Evolutionary conservation across 768 basidiomycete species (phyloP), one percentile per base, ranked within the genome.

Genomic region (Tephrocybe sp.): DNA sequence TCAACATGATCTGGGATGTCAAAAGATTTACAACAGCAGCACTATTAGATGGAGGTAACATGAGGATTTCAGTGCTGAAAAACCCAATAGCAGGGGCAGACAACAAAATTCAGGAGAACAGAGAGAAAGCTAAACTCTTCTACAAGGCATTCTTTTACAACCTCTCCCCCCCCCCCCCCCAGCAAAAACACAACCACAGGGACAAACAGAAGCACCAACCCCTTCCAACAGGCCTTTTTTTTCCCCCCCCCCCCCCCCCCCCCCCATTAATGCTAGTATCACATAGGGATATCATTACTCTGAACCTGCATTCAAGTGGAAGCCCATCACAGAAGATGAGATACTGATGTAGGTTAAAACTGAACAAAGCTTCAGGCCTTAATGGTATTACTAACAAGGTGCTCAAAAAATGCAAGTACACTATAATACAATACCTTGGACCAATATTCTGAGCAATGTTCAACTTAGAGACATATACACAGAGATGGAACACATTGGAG

Each of bases 361-460:
- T 68, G 0, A 68, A 66, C 64, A 75, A 74, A 55, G 73, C 72
- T 0, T 56, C 62, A 0, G 66, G 69, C 0, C 53, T 54, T 0
- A 59, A 57, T 17, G 55, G 55, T 0, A 56, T 63, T 5, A 55
- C 66, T 0, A 77, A 78, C 50, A 49, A 59, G 0, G 66, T 74
- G 0, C 62, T 74, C 24, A 64, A 30, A 30, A 36, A 36, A 15
- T 4, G 7, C 4, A 36, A 15, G 34, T 12, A 36, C 34, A 36
- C 15, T 9, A 4, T 36, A 15, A 14, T 36, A 5, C 34, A 5
- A 36, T n/a, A 36, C 34, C 34, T 36, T 4, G 34, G 34, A 10
- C 34, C 34, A 4, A 36, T 36, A 5, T 36, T 36, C 15, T 14
- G 34, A 15, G 34, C 8, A 15, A 36, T 14, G 15, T 36, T 36